These are phyloP conservation scores for Ophiostoma ips DNA, from an alignment of 2,329 filamentous ascomycete genomes.

Conservation along the genomic window DNA sequence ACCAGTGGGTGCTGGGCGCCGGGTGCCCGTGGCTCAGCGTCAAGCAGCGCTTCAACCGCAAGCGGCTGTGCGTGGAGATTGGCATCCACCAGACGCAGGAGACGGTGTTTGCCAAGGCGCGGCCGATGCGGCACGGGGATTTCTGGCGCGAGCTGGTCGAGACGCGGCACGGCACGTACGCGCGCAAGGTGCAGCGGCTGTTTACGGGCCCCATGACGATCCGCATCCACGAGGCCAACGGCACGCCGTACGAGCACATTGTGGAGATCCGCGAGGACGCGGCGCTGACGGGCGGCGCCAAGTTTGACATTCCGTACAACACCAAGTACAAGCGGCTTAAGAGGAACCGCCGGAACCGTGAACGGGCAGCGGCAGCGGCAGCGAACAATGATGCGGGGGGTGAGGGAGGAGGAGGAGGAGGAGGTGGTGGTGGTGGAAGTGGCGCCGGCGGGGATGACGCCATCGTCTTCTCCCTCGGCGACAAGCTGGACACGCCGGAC, in stretches of 20 bases:
- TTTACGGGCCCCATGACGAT: conserved; percentile 98
- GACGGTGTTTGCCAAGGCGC: conserved; percentile 38
- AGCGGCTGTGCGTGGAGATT: conserved; percentile 88
- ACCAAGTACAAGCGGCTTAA: conserved; percentile 98
- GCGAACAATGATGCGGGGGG: conserved; percentile 30
- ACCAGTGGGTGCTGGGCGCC: conserved; percentile 79
- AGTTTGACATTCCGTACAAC: conserved; percentile 94
- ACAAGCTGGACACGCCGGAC: conserved; percentile 70
- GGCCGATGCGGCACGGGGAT: conserved; percentile 49
- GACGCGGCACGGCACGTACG: conserved; percentile 52
- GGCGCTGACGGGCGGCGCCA: conserved; percentile 41
- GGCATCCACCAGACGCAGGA: conserved; percentile 65
- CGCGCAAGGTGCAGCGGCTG: conserved; percentile 40
- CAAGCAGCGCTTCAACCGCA: conserved; percentile 90
- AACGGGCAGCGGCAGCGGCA: conserved; percentile 51
- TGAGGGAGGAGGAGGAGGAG: too few species aligned
- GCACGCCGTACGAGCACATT: conserved; percentile 95
- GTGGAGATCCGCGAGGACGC: conserved; percentile 82
- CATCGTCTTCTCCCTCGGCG: conserved; percentile 74
- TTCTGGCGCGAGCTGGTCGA: conserved; percentile 83
- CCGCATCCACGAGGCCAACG: conserved; percentile 92
- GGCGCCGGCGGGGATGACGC: conserved; percentile 50
- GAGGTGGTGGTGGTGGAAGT: conserved; percentile 19
- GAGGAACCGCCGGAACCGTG: conserved; percentile 68
- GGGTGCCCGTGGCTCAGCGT: conserved; percentile 83